A percentile compares a stretch with the other conserved stretches of the same genome.
Conservation (phyloP, 2,329 filamentous ascomycete species). For the Epichloe gansuensis region DNA sequence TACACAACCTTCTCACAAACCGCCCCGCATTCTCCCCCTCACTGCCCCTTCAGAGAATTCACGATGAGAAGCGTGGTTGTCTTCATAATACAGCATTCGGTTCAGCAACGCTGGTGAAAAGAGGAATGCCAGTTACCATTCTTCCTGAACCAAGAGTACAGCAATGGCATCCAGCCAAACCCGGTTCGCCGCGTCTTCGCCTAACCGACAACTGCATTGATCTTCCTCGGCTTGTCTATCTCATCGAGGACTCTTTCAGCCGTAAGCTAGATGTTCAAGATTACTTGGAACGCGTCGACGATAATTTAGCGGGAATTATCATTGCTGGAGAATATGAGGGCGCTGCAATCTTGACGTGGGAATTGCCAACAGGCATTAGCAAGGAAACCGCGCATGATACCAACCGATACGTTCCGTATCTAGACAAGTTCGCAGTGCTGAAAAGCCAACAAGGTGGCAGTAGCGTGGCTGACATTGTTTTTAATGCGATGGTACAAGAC, state of each 20-base stretch:
- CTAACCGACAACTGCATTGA: slow-evolving; percentile 75
- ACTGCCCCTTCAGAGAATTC: slow-evolving; percentile 57
- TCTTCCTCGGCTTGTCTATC: slow-evolving; percentile 63
- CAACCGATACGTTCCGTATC: slow-evolving; percentile 69
- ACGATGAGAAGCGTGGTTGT: slow-evolving; percentile 20
- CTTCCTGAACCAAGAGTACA: slow-evolving; percentile 60
- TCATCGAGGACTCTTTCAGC: slow-evolving; percentile 90
- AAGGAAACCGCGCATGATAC: slow-evolving; percentile 41
- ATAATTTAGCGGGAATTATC: slow-evolving; percentile 78
- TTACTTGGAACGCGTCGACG: slow-evolving; percentile 69
- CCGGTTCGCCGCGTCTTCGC: slow-evolving; percentile 46
- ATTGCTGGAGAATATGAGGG: slow-evolving; percentile 96
- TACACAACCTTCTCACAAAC: slow-evolving; percentile 92
- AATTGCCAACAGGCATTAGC: slow-evolving; percentile 50
- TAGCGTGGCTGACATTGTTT: slow-evolving; percentile 89
- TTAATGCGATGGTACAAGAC: slow-evolving; percentile 83
- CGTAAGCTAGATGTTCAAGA: slow-evolving; percentile 71
- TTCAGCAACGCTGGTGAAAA: slow-evolving; percentile 72
- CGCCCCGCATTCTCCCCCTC: slow-evolving; percentile 89
- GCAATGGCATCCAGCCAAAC: slow-evolving; percentile 55
- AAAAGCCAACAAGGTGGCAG: slow-evolving; percentile 79
- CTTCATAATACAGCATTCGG: slow-evolving; percentile 15
- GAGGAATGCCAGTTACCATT: slow-evolving; percentile 78
- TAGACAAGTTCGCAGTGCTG: slow-evolving; percentile 94
- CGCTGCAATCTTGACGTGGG: slow-evolving; percentile 90